Base-by-base conservation (phyloP, 1,284 basidiomycete species). In the Trichosporon ovoides region DNA sequence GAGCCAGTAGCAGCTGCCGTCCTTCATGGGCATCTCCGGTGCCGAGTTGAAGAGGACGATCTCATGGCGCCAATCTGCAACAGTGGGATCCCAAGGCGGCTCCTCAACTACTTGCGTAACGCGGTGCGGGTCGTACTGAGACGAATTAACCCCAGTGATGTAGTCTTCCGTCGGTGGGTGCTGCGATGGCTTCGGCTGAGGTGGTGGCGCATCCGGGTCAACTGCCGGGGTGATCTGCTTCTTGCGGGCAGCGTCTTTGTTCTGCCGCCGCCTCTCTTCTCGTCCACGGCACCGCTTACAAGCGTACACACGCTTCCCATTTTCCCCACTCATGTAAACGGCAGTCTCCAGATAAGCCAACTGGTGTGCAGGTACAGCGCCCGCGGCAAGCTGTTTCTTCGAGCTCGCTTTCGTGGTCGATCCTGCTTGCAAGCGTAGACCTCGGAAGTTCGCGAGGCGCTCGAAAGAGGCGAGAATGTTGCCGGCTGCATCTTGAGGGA, bases 21-120 rank as follows among this genome's bases (percentile, higher is more conserved):
- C 83, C 14, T 86, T 87, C 71, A 98, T 92, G 68, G 93, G 89
- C 52, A 98, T 83, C 55, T 92, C 84, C 68, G 96, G 90, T 0
- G 91, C 84, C 68, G 94, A 97, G 72, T 98, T 98, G 81, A 98
- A 99, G 60, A 96, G 86, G 55, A 96, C 86, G 63, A 97, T 92
- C 53, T 87, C 88, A 9, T 80, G 72, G 14, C 76, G 70, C 67
- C 76, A 75, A 53, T 77, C 72, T 33, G 67, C 56, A 12, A 57
- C 54, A 9, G 64, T 60, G 0, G 73, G 73, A 57, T 75, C 70
- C 70, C 74, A 73, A 33, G 65, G 58, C 12, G 72, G 74, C 50
- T 73, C 71, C 58, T 75, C 71, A 9, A 76, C 73, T 3, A 70
- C 61, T 54, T 75, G 75, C 35, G 66, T 68, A 11, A 38, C 57